Percentiles rank a stretch among this genome's conserved stretches.
phyloP scores from a whole-genome alignment of 2,329 filamentous ascomycete genomes.

The Aschersonia sp. region DNA sequence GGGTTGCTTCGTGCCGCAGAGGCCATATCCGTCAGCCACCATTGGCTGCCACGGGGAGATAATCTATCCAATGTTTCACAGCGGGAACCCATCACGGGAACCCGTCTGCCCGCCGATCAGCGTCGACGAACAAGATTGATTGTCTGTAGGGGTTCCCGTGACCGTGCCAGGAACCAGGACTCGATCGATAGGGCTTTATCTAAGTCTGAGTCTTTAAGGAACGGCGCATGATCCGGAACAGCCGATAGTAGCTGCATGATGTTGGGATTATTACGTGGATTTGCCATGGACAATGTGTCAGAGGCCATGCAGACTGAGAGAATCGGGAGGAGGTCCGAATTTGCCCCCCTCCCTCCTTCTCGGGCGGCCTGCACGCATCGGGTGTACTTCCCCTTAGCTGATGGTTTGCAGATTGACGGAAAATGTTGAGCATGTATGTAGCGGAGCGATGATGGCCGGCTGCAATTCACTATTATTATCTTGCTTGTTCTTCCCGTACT shows the following conservation, averaged over 20 bases:
- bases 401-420: no score
- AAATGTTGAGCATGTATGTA: no score
- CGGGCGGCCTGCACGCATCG: no score
- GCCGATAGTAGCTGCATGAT: not conserved
- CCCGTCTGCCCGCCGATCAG: not conserved
- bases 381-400: no score
- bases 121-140: not conserved
- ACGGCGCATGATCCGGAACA: not conserved
- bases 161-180: not conserved
- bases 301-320: no score
- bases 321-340: no score
- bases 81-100: no score
- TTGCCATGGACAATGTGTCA: not conserved
- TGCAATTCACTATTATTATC: no score
- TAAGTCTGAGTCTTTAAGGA: not conserved
- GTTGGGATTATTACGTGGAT: not conserved
- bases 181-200: not conserved
- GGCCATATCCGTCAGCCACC: not conserved
- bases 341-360: no score
- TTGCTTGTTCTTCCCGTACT: no score
- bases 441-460: no score
- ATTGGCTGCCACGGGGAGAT: not conserved
- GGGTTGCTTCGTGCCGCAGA: not conserved
- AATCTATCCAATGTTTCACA: not conserved
- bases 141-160: not conserved